A percentile compares a stretch with the other conserved stretches of the same genome.
These are phyloP conservation scores for Dendrobium huoshanense DNA, from an alignment of 106 monocot species.

Conservation along the genomic window DNA sequence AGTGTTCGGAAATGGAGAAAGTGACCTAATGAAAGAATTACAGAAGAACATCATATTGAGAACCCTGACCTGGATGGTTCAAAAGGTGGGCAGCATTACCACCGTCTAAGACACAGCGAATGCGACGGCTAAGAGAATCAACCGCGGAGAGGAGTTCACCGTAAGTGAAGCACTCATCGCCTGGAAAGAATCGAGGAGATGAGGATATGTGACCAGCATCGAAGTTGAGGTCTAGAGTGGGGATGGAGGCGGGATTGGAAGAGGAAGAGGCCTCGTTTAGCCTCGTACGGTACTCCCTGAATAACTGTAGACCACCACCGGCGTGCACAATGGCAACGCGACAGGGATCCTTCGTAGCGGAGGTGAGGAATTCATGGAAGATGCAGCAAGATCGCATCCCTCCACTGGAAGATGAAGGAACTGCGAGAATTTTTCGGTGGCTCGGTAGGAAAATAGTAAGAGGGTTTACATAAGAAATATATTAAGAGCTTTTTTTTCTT, in stretches of 20 bases:
- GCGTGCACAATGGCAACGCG: slow-evolving; percentile 49
- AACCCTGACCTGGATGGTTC: slow-evolving; percentile 16
- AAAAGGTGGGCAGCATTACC: slow-evolving; percentile 24
- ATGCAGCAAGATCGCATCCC: slow-evolving; percentile 57
- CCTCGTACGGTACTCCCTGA: neutral
- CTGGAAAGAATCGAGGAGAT: slow-evolving; percentile 24
- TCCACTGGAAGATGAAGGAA: neutral
- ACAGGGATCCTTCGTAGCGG: slow-evolving; percentile 31
- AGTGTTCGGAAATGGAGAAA: neutral
- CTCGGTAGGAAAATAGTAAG: too few relatives aligned
- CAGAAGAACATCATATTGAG: neutral
- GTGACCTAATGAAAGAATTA: neutral
- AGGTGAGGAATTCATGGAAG: slow-evolving; percentile 58
- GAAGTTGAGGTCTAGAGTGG: neutral
- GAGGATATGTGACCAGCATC: slow-evolving; percentile 3
- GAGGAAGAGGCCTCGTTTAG: neutral
- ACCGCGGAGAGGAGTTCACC: slow-evolving; percentile 54
- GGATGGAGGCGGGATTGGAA: neutral
- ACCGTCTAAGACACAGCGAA: slow-evolving; percentile 47
- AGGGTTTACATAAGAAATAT: too few relatives aligned
- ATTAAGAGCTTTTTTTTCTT: too few relatives aligned
- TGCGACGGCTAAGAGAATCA: slow-evolving; percentile 50
- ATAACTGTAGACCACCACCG: slow-evolving; percentile 13
- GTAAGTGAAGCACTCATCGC: slow-evolving; percentile 56
- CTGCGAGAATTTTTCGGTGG: too few relatives aligned